Percentiles rank a stretch among this genome's conserved stretches.
Conservation (phyloP, 306 rosid species). For the Prunus mongolica region DNA sequence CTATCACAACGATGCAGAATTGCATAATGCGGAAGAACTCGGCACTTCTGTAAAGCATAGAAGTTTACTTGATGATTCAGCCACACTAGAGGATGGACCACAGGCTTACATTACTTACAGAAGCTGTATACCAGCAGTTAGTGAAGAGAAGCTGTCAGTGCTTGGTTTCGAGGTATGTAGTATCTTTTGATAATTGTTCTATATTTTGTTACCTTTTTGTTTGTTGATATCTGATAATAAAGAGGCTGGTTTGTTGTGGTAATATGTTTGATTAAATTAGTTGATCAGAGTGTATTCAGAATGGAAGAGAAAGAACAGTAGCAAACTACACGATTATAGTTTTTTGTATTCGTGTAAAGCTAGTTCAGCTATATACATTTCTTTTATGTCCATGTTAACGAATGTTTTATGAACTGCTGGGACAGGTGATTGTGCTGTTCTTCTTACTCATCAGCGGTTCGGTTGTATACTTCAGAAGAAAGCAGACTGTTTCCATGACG, state of each 20-base stretch:
- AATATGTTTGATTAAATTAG: not conserved
- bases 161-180: conserved; percentile 70
- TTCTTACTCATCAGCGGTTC: conserved; percentile 62
- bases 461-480: conserved; percentile 52
- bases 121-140: conserved; percentile 74
- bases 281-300: not conserved
- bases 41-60: conserved; percentile 34
- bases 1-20: conserved; percentile 22
- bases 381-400: not conserved
- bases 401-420: conserved; percentile 9
- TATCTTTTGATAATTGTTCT: conserved; percentile 3
- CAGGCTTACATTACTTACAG: conserved; percentile 71
- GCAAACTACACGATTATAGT: not conserved
- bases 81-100: conserved; percentile 26
- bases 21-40: conserved; percentile 27
- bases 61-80: conserved; percentile 46
- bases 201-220: not conserved
- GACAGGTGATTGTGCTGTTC: conserved; percentile 55
- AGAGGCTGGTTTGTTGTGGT: not conserved
- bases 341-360: conserved; percentile 15
- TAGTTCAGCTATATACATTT: not conserved
- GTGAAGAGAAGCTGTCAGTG: conserved; percentile 75
- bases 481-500: conserved; percentile 38
- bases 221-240: not conserved
- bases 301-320: not conserved